A percentile compares a stretch with the other conserved stretches of the same genome.
phyloP scores from a whole-genome alignment of 257 asterid genomes.

The Echites panduratus region DNA sequence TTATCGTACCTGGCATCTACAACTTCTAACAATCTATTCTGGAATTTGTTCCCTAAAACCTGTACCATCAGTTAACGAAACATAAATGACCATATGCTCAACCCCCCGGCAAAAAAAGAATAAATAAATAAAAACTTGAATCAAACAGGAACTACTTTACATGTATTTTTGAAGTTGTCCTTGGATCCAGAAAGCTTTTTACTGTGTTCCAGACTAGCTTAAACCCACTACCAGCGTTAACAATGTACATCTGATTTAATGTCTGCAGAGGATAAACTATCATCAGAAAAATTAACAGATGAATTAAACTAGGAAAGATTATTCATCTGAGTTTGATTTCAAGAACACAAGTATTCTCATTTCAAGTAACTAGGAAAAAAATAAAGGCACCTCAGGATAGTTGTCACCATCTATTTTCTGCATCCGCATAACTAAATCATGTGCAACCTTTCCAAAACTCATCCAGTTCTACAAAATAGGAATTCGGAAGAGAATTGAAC shows the following conservation, averaged over 20 bases:
- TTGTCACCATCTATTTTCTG: constrained; percentile 91
- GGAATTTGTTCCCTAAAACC: constrained; percentile 86
- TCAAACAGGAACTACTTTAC: constrained; percentile 31
- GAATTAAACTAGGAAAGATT: constrained; percentile 7
- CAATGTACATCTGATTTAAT: constrained; percentile 85
- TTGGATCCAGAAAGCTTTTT: constrained; percentile 90
- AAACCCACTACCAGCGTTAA: constrained; percentile 93
- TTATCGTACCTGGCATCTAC: constrained; percentile 63
- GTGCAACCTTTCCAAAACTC: constrained; percentile 90
- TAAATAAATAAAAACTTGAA: constrained; percentile 9
- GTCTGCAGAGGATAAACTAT: constrained; percentile 51
- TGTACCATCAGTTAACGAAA: constrained; percentile 30
- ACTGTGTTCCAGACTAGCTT: constrained; percentile 72
- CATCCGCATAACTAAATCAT: constrained; percentile 84
- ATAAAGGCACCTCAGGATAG: constrained; percentile 83
- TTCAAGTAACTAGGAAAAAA: background rate
- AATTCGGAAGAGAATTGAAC: constrained; percentile 9
- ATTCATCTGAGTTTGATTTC: constrained; percentile 11
- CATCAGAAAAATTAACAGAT: constrained; percentile 22
- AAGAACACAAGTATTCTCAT: constrained; percentile 18
- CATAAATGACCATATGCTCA: constrained; percentile 18
- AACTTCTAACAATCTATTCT: constrained; percentile 65
- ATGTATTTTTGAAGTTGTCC: constrained; percentile 80
- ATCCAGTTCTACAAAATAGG: constrained; percentile 70
- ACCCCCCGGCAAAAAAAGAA: too few relatives aligned